Base-by-base conservation (phyloP, 164 flowering plant genomes). In the Liquidambar formosana region DNA sequence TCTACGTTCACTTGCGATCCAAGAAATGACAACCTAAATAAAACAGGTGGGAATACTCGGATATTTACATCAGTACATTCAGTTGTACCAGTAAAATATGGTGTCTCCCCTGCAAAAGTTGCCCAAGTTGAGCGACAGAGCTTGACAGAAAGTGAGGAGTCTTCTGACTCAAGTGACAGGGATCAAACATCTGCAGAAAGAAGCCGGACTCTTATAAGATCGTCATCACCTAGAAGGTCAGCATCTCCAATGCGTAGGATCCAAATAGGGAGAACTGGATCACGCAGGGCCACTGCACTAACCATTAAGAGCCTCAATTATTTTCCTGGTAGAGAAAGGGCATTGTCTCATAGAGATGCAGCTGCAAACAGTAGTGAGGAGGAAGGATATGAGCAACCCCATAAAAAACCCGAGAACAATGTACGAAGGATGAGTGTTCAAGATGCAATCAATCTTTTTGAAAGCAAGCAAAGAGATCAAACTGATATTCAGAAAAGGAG, bases 221-320 rank as follows among this genome's bases (percentile, higher is more conserved):
- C 92, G 71, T 88, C 90, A 66, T 70, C 93, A 47, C 91, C 94
- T 38, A 88, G 91, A 83, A 77, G 97, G 69, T 93, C 95, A 60
- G 95, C 97, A 69, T 91, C 97, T 64, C 98, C 97, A 67, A 91
- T 91, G 97, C 79, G 97, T 19, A 85, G 93, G 78, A 63, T 93
- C 51, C 98, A 93, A 75, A 88, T 93, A 66, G 95, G 95, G 57
- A 83, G 88, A 71, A 77, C 87, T 47, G 95, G 95, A 63, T 82
- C 97, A 23, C 91, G 86, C 49, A 78, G 94, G 61, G 75, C 98
- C 21, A 65, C 91, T 65, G 87, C 95, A 21, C 63, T 91, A 56
- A 77, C 89, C 52, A 93, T 93, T 69, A 93, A 87, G 81, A 88
- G 91, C 79, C 95, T 93, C 62, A 74, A 70, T 57, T 75, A 69